Percentiles rank a stretch among this genome's conserved stretches.
These are phyloP conservation scores for Alternaria burnsii DNA, from an alignment of 2,329 filamentous ascomycete genomes.

Conservation along the genomic window DNA sequence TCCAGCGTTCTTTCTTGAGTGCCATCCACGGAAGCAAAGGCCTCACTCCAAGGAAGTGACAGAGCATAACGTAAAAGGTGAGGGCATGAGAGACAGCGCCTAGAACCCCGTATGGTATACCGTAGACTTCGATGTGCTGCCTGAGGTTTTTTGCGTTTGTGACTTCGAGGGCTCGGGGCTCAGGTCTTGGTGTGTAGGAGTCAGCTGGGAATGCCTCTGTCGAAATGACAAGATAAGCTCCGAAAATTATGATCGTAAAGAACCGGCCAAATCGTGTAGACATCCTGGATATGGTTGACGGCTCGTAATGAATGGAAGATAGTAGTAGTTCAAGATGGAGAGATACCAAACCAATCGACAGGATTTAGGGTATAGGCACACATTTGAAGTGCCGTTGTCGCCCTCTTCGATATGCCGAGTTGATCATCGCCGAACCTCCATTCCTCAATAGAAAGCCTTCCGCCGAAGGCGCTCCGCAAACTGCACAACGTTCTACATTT, in stretches of 20 bases:
- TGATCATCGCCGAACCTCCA: background rate
- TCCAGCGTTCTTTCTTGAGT: conserved; percentile 1
- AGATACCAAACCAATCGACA: background rate
- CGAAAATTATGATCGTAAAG: background rate
- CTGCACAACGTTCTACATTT: conserved; percentile 7
- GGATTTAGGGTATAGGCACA: background rate
- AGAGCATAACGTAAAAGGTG: conserved; percentile 15
- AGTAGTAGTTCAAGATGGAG: background rate
- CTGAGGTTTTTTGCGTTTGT: conserved; percentile 10
- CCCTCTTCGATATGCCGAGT: background rate
- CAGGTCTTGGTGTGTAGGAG: background rate
- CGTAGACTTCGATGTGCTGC: conserved; percentile 12
- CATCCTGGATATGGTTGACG: background rate
- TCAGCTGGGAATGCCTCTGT: background rate
- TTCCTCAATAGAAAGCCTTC: background rate
- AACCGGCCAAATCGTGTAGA: background rate
- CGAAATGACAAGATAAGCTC: background rate
- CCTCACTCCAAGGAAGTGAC: conserved; percentile 6
- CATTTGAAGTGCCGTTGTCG: background rate
- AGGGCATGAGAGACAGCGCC: conserved; percentile 9
- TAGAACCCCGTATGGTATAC: conserved; percentile 12
- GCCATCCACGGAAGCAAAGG: conserved; percentile 8
- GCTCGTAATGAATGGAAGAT: background rate
- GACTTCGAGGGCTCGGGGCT: conserved; percentile 3
- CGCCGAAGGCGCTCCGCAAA: background rate